A percentile compares a stretch with the other conserved stretches of the same genome.
Evolutionary conservation across 1,139 yeast species (phyloP).

Genomic region (Taphrina populina): DNA sequence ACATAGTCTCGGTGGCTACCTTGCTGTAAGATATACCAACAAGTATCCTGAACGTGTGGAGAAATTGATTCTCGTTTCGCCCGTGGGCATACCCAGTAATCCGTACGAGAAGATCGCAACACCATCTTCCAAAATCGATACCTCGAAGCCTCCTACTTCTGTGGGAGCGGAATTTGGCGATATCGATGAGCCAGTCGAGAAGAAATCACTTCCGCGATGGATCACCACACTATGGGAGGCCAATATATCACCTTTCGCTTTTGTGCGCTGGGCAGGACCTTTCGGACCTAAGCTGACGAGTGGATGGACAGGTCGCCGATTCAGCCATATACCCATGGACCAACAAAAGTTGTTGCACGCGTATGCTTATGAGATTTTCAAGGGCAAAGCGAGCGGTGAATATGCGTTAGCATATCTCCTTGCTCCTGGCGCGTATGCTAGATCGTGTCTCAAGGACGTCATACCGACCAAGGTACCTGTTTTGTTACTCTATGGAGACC

Average conservation of each 20-base stretch:
- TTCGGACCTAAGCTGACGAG: conserved; percentile 48
- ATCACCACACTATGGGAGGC: conserved; percentile 47
- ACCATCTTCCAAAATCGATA: conserved; percentile 33
- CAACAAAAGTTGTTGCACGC: conserved; percentile 50
- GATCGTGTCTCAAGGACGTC: conserved; percentile 70
- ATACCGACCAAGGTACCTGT: conserved; percentile 50
- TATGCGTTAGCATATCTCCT: conserved; percentile 62
- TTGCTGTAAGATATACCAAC: conserved; percentile 73
- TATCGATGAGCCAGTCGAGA: conserved; percentile 38
- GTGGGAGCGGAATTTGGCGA: conserved; percentile 25
- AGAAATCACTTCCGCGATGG: conserved; percentile 42
- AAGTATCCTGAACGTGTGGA: conserved; percentile 68
- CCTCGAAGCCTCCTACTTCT: conserved; percentile 5
- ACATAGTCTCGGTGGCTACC: conserved; percentile 90
- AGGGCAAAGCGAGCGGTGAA: conserved; percentile 63
- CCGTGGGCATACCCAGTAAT: conserved; percentile 83
- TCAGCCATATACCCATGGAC: conserved; percentile 43
- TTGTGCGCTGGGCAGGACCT: conserved; percentile 48
- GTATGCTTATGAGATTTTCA: conserved; percentile 61
- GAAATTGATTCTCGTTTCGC: conserved; percentile 72
- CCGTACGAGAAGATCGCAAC: conserved; percentile 61
- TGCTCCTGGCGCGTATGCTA: conserved; percentile 75
- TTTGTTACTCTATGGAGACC: conserved; percentile 70
- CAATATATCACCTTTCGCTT: conserved; percentile 47
- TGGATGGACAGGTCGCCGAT: conserved; percentile 49